Conservation (phyloP, 108 stramenopile genomes). For the Pseudonitzschia multistriata region DNA sequence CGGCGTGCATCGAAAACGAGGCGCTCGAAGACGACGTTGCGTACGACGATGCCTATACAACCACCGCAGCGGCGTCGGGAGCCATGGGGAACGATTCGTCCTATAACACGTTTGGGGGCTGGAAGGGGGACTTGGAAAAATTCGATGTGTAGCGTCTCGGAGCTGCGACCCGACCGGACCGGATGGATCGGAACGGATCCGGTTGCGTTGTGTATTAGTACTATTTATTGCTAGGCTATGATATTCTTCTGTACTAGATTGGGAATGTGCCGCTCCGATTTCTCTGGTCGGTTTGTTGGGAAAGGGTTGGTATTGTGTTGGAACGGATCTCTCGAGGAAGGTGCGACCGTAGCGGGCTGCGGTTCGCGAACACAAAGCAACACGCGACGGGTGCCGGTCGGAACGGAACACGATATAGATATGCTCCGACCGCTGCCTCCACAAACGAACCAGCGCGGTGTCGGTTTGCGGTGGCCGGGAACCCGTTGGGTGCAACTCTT, state of each 20-base stretch:
- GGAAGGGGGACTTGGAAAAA: conserved; percentile 83
- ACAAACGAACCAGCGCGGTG: no score
- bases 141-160: conserved; percentile 67
- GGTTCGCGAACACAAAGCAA: no score
- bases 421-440: no score
- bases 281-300: not conserved
- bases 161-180: no score
- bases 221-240: conserved; percentile 1
- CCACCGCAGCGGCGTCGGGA: conserved; percentile 27
- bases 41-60: conserved; percentile 54
- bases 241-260: not conserved
- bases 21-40: conserved; percentile 64
- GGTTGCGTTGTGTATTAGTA: not conserved
- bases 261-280: not conserved
- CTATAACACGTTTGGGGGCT: conserved; percentile 54
- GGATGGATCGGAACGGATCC: no score
- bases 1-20: conserved; percentile 75
- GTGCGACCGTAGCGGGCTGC: not conserved
- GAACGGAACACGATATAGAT: no score
- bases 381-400: no score
- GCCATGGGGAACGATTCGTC: conserved; percentile 33
- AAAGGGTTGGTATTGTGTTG: not conserved
- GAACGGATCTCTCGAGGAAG: not conserved
- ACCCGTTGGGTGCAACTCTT: no score
- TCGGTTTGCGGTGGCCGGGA: no score